A percentile compares a stretch with the other conserved stretches of the same genome.
phyloP scores from a whole-genome alignment of 2,329 filamentous ascomycete genomes.

The Xylaria digitata region DNA sequence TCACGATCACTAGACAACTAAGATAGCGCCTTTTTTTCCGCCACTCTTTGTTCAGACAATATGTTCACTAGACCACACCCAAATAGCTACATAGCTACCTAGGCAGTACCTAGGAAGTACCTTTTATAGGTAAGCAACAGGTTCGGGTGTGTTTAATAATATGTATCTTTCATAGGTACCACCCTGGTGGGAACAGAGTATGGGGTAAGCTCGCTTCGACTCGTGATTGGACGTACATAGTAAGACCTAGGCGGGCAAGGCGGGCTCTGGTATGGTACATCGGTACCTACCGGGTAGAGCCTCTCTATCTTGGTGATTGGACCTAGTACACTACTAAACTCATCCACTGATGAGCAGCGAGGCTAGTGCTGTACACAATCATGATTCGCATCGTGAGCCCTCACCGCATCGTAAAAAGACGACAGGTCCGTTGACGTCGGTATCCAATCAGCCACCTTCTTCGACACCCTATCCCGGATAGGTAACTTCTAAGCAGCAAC shows the following conservation, averaged over 20 bases:
- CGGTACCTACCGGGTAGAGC: conserved; percentile 24
- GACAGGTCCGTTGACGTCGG: conserved; percentile 18
- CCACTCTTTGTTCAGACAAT: conserved; percentile 17
- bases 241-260: not conserved
- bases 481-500: conserved; percentile 3
- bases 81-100: not conserved
- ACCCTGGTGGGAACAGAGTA: no score
- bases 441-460: conserved; percentile 25
- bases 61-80: not conserved
- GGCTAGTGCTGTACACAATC: not conserved
- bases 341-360: no score
- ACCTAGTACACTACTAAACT: no score
- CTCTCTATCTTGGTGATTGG: not conserved
- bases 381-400: conserved; percentile 31
- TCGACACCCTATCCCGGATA: not conserved
- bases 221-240: conserved; percentile 20
- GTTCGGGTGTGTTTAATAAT: no score
- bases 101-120: no score
- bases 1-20: conserved; percentile 6
- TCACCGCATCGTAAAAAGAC: conserved; percentile 28
- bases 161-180: no score
- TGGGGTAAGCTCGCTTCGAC: not conserved
- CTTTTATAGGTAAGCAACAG: conserved; percentile 4
- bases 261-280: conserved; percentile 3
- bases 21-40: conserved; percentile 13